Evolutionary conservation across 139 green algal genomes (phyloP).

Genomic region (Chlorella sp.): DNA sequence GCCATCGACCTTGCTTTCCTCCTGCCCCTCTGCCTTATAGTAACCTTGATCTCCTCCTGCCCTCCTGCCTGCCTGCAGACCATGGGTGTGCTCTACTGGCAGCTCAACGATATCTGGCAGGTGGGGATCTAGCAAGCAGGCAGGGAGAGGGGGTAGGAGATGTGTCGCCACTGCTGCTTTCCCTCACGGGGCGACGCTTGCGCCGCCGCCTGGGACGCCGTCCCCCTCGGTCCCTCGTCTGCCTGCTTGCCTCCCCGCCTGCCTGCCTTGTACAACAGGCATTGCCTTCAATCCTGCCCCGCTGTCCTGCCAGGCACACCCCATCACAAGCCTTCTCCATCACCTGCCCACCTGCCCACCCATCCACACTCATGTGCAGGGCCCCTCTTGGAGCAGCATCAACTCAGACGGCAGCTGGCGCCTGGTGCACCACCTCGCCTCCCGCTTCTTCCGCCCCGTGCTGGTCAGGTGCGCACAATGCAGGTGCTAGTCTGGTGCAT

Average conservation of each 20-base stretch:
- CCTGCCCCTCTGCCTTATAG: background rate
- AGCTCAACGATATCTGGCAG: conserved; percentile 79
- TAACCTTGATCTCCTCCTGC: background rate
- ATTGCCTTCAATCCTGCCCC: too few relatives aligned
- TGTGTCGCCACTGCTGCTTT: too few relatives aligned
- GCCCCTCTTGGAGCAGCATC: conserved; percentile 68
- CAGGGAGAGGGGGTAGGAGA: background rate
- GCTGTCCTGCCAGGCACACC: too few relatives aligned
- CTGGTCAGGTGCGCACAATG: conserved; percentile 30
- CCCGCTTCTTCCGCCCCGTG: conserved; percentile 51
- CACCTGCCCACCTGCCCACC: too few relatives aligned
- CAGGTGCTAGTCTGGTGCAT: background rate
- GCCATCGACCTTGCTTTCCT: background rate
- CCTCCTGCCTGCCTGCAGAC: conserved; percentile 39
- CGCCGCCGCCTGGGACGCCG: too few relatives aligned
- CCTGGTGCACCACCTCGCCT: conserved; percentile 66
- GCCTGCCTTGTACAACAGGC: too few relatives aligned
- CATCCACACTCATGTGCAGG: conserved; percentile 33
- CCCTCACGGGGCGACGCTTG: too few relatives aligned
- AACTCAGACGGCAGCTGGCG: conserved; percentile 73
- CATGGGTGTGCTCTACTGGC: conserved; percentile 87
- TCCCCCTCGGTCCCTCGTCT: too few relatives aligned
- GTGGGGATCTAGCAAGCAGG: background rate
- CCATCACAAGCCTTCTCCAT: too few relatives aligned
- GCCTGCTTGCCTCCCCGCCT: too few relatives aligned